A percentile compares a stretch with the other conserved stretches of the same genome.
Conservation (phyloP, 75 land plant genomes). For the Azolla pinnata region DNA sequence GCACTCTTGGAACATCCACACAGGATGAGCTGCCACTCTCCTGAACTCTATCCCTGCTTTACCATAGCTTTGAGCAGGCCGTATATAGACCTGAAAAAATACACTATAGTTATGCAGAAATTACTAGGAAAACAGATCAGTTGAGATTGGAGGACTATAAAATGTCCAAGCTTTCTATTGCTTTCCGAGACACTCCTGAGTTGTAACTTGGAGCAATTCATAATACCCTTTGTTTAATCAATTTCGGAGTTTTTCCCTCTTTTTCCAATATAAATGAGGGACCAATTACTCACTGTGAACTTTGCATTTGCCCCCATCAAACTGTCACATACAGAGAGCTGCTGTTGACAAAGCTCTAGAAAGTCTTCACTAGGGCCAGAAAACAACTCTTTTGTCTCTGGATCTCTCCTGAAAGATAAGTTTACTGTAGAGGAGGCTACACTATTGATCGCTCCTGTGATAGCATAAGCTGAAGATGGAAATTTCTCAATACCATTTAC, state of each 20-base stretch:
- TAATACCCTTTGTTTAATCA: too few species aligned
- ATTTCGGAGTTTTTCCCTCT: too few species aligned
- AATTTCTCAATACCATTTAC: not conserved
- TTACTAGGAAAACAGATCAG: too few species aligned
- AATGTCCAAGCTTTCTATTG: too few species aligned
- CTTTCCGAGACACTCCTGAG: too few species aligned
- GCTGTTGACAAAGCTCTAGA: constrained; percentile 23
- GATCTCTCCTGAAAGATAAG: constrained; percentile 3
- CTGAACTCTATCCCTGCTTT: constrained; percentile 72
- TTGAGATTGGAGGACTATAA: too few species aligned
- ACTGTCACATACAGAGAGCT: constrained; percentile 16
- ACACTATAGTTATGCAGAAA: too few species aligned
- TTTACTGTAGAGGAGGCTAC: not conserved
- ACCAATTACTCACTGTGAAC: constrained; percentile 16
- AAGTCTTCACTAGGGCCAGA: constrained; percentile 25
- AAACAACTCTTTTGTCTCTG: not conserved
- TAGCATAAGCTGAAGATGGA: constrained; percentile 18
- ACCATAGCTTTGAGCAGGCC: constrained; percentile 89
- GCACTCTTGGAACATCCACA: constrained; percentile 16
- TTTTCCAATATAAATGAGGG: not conserved
- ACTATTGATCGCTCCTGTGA: constrained; percentile 15
- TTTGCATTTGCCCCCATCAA: constrained; percentile 17
- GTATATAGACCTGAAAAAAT: constrained; percentile 64
- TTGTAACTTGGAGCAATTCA: too few species aligned
- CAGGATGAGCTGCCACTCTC: constrained; percentile 40